Base-by-base conservation (phyloP, 768 basidiomycete species). In the Tylopilus felleus region DNA sequence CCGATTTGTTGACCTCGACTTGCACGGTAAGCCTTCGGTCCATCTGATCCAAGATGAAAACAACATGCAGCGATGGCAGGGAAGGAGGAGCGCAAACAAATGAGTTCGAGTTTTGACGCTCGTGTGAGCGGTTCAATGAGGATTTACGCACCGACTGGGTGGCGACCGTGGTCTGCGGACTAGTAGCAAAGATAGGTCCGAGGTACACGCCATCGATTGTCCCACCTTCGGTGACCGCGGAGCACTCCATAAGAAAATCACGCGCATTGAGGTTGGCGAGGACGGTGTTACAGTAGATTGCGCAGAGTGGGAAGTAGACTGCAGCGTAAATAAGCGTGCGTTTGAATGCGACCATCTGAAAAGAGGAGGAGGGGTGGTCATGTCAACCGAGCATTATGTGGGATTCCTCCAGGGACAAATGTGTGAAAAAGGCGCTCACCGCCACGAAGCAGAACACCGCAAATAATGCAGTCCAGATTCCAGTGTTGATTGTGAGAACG, bases 401-500 rank as follows among this genome's bases (percentile, higher is more conserved):
- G 29, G 36, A 5, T 21, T 31, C 19, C 19, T 4, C 12, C 10
- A 28, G 41, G 21, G 16, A 14, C n/a, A n/a, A n/a, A n/a, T n/a
- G n/a, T n/a, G n/a, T n/a, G n/a, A n/a, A n/a, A 12, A 9, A 9
- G 10, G 13, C 10, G 10, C 49, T 53, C 22, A 54, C 55, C 1
- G 40, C 0, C 12, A 57, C 39, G 6, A 60, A 41, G 22, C 39
- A 45, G 8, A 45, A 14, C 1, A 52, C 22, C 12, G 47, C 49
- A 29, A 52, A 57, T 19, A 60, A 8, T 17, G 55, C 49, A n/a
- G 55, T 61, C 58, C 60, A 60, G 17, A 51, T 31, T 5, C 52
- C 55, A 28, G 51, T 60, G 29, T 56, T 57, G 44, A 57, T 27
- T 8, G 60, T 53, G 47, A 51, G 39, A 39, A 61, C 17, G 16